Base-by-base conservation (phyloP, 768 basidiomycete genomes). In the Clavulina sp. region DNA sequence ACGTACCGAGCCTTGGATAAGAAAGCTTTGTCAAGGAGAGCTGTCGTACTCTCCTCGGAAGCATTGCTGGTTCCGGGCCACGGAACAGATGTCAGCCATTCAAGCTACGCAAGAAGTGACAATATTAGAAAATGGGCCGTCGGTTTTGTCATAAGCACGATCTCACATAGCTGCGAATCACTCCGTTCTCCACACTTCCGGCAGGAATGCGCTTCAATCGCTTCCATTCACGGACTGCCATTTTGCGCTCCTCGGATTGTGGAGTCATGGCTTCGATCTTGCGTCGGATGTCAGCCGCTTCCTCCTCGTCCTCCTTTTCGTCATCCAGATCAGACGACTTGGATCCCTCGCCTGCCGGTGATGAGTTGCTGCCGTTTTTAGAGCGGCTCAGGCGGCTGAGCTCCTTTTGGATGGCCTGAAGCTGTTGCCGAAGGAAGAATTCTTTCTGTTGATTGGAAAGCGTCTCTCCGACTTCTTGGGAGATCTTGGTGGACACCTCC, bases 391-490 rank as follows among this genome's bases (percentile, higher is more conserved):
- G 68, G 34, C 71, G 68, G 48, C 77, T 71, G 28, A 89, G 71
- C 62, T 92, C 78, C 36, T 81, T 75, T 52, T 84, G 78, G 47
- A 85, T 86, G 19, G 81, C 83, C 2, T 81, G 75, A 13, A 84
- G 75, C 58, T 87, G 85, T 57, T 87, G 85, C 23, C 83, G 77
- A 2, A 88, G 71, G 68, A 85, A 87, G 60, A 80, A 81, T 54
- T 86, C 85, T 59, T 87, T 87, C 65, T 88, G 85, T 58, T 87
- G 85, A 52, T 83, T 85, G 24, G 81, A 83, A n/a, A 87, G 72
- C 3, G 78, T 78, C 61, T 88, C 84, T 56, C 84, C 83, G 7
- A 88, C 80, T 21, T 81, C 78, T 29, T 75, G 73, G 3, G 82
- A 78, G 49, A 88, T 84, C 68, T 83, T 86, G 61, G 78, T 77